Percentiles rank a stretch among this genome's conserved stretches.
Evolutionary conservation across 345 rosid genomes (phyloP).

Genomic region (Eucalyptus camaldulensis): DNA sequence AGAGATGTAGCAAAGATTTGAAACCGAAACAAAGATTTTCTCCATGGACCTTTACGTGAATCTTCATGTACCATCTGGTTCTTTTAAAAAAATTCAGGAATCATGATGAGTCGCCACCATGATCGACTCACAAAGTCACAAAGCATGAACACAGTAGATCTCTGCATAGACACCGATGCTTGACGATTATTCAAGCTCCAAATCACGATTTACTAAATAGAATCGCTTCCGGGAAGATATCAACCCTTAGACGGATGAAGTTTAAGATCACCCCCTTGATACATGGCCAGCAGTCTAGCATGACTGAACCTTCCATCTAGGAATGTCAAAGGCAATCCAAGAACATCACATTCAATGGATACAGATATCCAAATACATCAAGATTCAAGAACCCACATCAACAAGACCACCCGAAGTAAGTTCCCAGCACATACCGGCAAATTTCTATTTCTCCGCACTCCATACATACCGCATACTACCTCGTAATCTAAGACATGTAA

Average conservation of each 20-base stretch:
- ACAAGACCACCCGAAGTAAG: background rate
- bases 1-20: background rate
- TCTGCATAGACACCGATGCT: background rate
- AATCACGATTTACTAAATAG: background rate
- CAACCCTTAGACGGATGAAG: background rate
- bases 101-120: rapidly evolving
- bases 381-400: background rate
- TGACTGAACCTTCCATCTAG: background rate
- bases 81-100: background rate
- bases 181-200: background rate
- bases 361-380: background rate
- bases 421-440: background rate
- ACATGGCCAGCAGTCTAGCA: background rate
- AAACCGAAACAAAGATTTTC: background rate
- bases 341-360: background rate
- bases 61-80: background rate
- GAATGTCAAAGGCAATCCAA: background rate
- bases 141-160: background rate
- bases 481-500: background rate
- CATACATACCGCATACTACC: background rate
- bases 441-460: background rate
- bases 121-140: background rate
- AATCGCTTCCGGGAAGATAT: background rate
- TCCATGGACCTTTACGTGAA: background rate
- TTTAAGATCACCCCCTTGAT: background rate